Conservation (phyloP, 2,329 filamentous ascomycete genomes). For the Colletotrichum tofieldiae region DNA sequence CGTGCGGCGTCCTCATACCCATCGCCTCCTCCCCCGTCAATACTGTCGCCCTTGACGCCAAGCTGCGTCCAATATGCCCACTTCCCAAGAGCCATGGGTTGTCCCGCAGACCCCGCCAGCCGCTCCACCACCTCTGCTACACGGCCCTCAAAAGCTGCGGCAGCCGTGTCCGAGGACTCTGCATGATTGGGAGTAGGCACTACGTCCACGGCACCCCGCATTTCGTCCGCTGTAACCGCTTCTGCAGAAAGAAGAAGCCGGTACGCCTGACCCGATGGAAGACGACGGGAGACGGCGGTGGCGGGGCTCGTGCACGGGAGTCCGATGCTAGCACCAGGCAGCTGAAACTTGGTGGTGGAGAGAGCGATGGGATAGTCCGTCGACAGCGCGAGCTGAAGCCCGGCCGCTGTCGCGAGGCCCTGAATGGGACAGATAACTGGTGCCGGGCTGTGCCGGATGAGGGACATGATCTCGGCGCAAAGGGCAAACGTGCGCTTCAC, state of each 20-base stretch:
- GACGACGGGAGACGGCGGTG: constrained; percentile 47
- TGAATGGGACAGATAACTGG: constrained; percentile 51
- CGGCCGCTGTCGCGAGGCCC: constrained; percentile 52
- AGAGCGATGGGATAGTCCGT: constrained; percentile 50
- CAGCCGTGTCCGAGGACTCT: constrained; percentile 43
- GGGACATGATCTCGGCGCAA: constrained; percentile 52
- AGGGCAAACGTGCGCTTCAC: constrained; percentile 47
- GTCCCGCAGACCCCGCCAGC: constrained; percentile 46
- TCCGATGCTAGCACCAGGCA: constrained; percentile 51
- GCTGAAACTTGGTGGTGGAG: constrained; percentile 45
- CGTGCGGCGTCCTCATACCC: constrained; percentile 47
- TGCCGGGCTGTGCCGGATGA: constrained; percentile 52
- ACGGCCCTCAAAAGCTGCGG: constrained; percentile 45
- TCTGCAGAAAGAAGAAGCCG: constrained; percentile 51
- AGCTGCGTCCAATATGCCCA: constrained; percentile 55
- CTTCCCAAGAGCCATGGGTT: constrained; percentile 53
- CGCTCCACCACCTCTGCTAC: constrained; percentile 47
- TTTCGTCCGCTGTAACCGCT: constrained; percentile 46
- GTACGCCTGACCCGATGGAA: constrained; percentile 48
- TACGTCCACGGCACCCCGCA: constrained; percentile 49
- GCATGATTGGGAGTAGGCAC: constrained; percentile 42
- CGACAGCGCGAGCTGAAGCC: constrained; percentile 52
- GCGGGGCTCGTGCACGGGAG: constrained; percentile 53
- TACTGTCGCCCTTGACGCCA: constrained; percentile 41
- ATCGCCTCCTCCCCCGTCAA: constrained; percentile 42